Base-by-base conservation (phyloP, 352 stramenopile species). In the Peronospora tabacina region DNA sequence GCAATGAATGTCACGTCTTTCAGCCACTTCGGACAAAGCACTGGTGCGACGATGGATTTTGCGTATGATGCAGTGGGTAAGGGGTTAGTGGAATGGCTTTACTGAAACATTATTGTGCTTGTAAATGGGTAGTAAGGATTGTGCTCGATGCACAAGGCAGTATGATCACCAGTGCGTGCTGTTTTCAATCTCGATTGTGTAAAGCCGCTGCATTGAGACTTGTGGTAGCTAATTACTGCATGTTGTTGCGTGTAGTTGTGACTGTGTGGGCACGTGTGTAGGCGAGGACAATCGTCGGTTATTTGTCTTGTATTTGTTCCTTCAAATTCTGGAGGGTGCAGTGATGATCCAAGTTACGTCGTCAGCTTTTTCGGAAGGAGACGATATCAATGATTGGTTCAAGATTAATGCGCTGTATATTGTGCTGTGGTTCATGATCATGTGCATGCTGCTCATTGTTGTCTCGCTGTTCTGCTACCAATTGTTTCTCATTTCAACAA, bases 101-200 rank as follows among this genome's bases (percentile, higher is more conserved):
- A 49, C 38, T 55, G 13, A 33, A 51, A 34, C 19, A 34, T 7
- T 12, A 12, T 56, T 13, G 40, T 47, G 39, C 38, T 10, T 54
- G 11, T 53, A 9, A 57, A 11, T 39, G 30, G 11, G 7, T 53
- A 89, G 78, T 51, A 86, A 85, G 54, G 73, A 87, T 51, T 90
- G 80, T 45, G 64, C 68, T 38, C 72, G 68, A 10, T 90, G 80
- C 51, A 79, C 84, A 16, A 60, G 64, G 7, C 80, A 90, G 52
- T 90, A 90, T 34, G 80, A 90, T 44, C 80, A 90, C 50, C 80
- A 90, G 79, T 90, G 66, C 47, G 68, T 68, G 8, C 15, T 43
- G 5, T 22, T n/a, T 44, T n/a, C n/a, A 10, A 29, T 20, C n/a
- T 17, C 16, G 36, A 7, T 41, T 50, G 5, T 10, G 20, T 0